Conservation (phyloP, 768 basidiomycete genomes). For the Tulasnella sp. region DNA sequence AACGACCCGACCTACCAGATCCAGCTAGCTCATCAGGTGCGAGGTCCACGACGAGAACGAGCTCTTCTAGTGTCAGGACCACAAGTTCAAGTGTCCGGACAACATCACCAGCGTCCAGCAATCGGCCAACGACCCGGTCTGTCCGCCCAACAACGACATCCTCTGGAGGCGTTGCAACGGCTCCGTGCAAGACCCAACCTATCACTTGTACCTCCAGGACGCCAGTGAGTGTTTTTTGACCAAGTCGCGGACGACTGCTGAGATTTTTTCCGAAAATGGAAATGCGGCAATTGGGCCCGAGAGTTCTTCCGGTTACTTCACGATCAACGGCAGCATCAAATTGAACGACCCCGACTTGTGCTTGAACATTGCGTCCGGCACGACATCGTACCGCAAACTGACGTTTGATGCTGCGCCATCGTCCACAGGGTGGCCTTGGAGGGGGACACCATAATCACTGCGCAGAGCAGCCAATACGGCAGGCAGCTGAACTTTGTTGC, state of each 20-base stretch:
- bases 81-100: neutral
- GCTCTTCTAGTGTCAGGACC: neutral
- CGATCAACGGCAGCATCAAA: slow-evolving; percentile 36
- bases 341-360: slow-evolving; percentile 35
- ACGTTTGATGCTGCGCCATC: slow-evolving; percentile 35
- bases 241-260: neutral
- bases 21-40: neutral
- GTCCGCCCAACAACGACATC: slow-evolving; percentile 19
- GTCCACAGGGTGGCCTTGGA: slow-evolving; percentile 45
- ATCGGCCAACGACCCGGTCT: slow-evolving; percentile 20
- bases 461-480: slow-evolving; percentile 27
- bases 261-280: slow-evolving; percentile 28
- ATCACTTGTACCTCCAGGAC: slow-evolving; percentile 45
- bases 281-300: slow-evolving; percentile 42
- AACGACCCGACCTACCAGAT: slow-evolving; percentile 18
- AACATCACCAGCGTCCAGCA: neutral
- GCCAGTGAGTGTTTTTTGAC: slow-evolving; percentile 26
- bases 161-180: slow-evolving; percentile 35
- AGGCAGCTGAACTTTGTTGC: slow-evolving; percentile 43
- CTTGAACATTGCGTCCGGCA: slow-evolving; percentile 36
- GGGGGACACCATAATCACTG: slow-evolving; percentile 44
- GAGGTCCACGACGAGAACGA: neutral
- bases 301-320: slow-evolving; percentile 39
- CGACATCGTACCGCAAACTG: slow-evolving; percentile 39
- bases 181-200: slow-evolving; percentile 40